Evolutionary conservation across 176 grass and related monocot genomes (phyloP).

Genomic region (Sorghum bicolor): DNA sequence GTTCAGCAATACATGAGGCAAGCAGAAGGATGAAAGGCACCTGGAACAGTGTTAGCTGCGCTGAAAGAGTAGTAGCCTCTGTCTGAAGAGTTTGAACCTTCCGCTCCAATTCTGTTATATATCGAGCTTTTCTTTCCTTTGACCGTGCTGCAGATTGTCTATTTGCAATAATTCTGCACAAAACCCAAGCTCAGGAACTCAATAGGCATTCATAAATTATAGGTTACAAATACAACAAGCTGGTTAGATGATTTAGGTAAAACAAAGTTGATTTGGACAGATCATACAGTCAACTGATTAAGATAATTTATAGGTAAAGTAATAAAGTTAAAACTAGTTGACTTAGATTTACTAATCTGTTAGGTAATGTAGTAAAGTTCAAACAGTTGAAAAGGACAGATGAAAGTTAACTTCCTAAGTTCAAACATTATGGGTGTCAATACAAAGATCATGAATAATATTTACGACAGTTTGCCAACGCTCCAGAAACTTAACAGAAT

Average conservation of each 20-base stretch:
- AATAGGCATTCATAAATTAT: background rate
- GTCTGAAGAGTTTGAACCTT: conserved; percentile 90
- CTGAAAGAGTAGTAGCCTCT: conserved; percentile 76
- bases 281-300: background rate
- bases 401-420: background rate
- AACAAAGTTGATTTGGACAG: background rate
- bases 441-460: background rate
- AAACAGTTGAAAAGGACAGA: background rate
- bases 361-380: background rate
- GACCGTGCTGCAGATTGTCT: conserved; percentile 91
- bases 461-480: background rate
- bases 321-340: background rate
- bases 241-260: background rate
- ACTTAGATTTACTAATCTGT: background rate
- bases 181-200: conserved; percentile 21
- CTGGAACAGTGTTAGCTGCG: conserved; percentile 77
- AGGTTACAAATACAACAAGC: background rate
- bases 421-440: background rate
- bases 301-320: background rate
- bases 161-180: conserved; percentile 84
- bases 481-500: background rate
- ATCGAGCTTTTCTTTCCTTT: conserved; percentile 89
- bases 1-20: conserved; percentile 18
- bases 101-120: conserved; percentile 83
- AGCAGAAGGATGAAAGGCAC: conserved; percentile 35